Base-by-base conservation (phyloP, 345 rosid genomes). In the Viola odorata region DNA sequence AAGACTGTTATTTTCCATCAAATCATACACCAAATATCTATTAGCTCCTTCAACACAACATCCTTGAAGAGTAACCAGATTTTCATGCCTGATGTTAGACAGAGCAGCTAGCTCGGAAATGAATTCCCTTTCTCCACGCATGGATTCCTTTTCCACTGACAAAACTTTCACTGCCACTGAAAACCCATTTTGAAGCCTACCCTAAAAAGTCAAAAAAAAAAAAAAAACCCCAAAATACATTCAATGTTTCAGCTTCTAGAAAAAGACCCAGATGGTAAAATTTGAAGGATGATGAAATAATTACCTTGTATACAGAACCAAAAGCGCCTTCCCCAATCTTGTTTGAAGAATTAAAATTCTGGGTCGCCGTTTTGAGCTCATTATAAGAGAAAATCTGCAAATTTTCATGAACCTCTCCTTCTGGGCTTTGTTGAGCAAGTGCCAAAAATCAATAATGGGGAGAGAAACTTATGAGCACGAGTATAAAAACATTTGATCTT, bases 261-360 rank as follows among this genome's bases (percentile, higher is more conserved):
- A 3, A 36, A 8, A 54, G 41, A 14, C 6, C 1, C 8, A 1
- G 5, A 45, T 14, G 3, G 8, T 10, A 16, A n/a, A 50, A 38
- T 3, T 16, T 23, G 41, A 7, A 50, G 14, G 23, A 53, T 4
- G 13, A 9, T 3, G 13, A 4, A 5, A 12, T 7, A 44, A 15
- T 55, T 67, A 82, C 91, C 84, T 66, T 83, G 73, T 81, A 85
- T 16, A 85, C 88, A 56, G 73, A 59, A 40, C 91, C 88, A 53
- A 74, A 83, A 37, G 72, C 80, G 9, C 91, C 91, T 67, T 74
- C 81, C 23, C 88, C 91, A 15, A 85, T 61, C 81, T 85, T 81
- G 72, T 79, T 83, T 4, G 71, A 72, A n/a, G 66, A 54, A 32
- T 78, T 67, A 77, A 83, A 83, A 17, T 57, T 57, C 12, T 53